Evolutionary conservation across 2,329 filamentous ascomycete genomes (phyloP), one percentile per base, ranked within the genome.

Genomic region (Botrytis deweyae): DNA sequence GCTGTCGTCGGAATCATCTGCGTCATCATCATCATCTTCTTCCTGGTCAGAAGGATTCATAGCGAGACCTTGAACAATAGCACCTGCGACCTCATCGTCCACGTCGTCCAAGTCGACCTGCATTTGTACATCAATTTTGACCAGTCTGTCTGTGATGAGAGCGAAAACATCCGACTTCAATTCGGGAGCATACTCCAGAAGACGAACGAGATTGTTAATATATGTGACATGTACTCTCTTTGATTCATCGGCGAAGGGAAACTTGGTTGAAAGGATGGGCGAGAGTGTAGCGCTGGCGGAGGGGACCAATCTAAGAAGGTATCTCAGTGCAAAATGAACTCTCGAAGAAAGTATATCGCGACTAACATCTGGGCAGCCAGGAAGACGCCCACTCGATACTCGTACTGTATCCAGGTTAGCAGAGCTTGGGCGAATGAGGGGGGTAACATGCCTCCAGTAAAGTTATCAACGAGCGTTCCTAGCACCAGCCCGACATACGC

Each of bases 81-180:
- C 89, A 38, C 94, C 90, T 72, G 94, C 92, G 16, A 94, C 87
- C 72, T 97, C 93, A 76, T 98, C 95, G 76, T 98, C 95, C 75
- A 97, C 85, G 78, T 98, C 95, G 76, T 98, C 94, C 79, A 98
- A 85, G 79, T 98, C 95, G 68, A 95, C 89, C 83, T 98, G 95
- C 82, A 98, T 96, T 81, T 98, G 93, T 1, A 97, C 94, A 81
- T 99, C 96, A 74, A 98, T 93, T 83, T 96, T 96, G 79, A 98
- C 93, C 12, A 98, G 87, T 76, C 93, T 91, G 78, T 95, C 92
- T 61, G 94, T 92, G 66, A 98, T 92, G 20, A 97, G 85, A 73
- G 94, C 91, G 76, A 97, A 87, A 38, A 98, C 90, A 75, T 97
- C 93, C 12, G 92, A 89, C 75, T 91, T 91, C 52, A 98, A 84